Conservation (phyloP, 495 filamentous ascomycete genomes). For the Penicillium soppii region DNA sequence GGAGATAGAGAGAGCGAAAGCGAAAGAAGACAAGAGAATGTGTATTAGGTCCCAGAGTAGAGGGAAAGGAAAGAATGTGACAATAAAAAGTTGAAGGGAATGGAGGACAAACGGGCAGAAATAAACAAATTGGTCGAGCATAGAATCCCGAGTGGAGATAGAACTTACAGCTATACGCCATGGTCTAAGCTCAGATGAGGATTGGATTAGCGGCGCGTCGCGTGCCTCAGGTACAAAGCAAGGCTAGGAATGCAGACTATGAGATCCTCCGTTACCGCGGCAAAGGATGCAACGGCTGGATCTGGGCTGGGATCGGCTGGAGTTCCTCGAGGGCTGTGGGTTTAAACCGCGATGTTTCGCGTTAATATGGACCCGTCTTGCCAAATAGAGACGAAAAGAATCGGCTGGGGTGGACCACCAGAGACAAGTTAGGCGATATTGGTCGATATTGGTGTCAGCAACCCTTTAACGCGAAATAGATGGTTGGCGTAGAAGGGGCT, state of each 20-base stretch:
- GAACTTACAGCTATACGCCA: slow-evolving; percentile 44
- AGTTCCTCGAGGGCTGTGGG: background rate
- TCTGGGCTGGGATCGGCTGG: slow-evolving; percentile 18
- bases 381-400: slow-evolving; percentile 2
- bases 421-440: background rate
- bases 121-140: slow-evolving; percentile 44
- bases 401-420: slow-evolving; percentile 7
- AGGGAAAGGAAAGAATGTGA: slow-evolving; percentile 28
- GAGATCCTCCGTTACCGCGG: slow-evolving; percentile 37
- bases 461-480: slow-evolving; percentile 8
- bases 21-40: slow-evolving; percentile 17
- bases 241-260: slow-evolving; percentile 49
- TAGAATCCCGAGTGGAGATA: slow-evolving; percentile 32
- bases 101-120: slow-evolving; percentile 32
- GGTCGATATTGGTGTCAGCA: slow-evolving; percentile 8
- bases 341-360: slow-evolving; percentile 21
- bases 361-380: background rate
- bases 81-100: slow-evolving; percentile 23
- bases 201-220: slow-evolving; percentile 35
- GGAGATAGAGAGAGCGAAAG: slow-evolving; percentile 5
- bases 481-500: slow-evolving; percentile 9
- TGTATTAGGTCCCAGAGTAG: slow-evolving; percentile 14
- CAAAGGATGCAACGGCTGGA: slow-evolving; percentile 18
- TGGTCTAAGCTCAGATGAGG: slow-evolving; percentile 33
- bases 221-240: slow-evolving; percentile 40